These are phyloP conservation scores for Croton setiger DNA, from an alignment of 441 rosid species.

Conservation along the genomic window DNA sequence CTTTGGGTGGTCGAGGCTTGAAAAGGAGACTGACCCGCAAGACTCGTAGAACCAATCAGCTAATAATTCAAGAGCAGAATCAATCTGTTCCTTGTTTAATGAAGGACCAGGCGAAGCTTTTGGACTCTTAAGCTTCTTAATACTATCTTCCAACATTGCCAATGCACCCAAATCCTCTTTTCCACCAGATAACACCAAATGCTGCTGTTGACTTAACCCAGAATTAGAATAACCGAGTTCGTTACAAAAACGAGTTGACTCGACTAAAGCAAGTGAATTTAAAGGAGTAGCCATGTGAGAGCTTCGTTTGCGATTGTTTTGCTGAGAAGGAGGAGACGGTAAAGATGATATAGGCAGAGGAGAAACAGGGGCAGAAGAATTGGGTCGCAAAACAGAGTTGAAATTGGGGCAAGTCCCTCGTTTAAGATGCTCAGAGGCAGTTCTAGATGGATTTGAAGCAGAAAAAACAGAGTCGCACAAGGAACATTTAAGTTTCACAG, in stretches of 20 bases:
- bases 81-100: constrained; percentile 76
- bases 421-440: constrained; percentile 74
- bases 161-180: constrained; percentile 85
- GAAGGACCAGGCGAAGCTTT: constrained; percentile 68
- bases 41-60: constrained; percentile 88
- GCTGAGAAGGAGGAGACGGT: constrained; percentile 22
- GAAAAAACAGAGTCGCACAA: constrained; percentile 90
- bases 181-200: constrained; percentile 81
- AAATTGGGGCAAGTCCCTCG: constrained; percentile 69
- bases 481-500: constrained; percentile 62
- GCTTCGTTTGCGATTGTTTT: constrained; percentile 27
- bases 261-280: constrained; percentile 37
- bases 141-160: constrained; percentile 91
- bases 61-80: constrained; percentile 64
- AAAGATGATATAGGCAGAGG: constrained; percentile 39
- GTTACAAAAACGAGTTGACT: constrained; percentile 33
- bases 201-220: constrained; percentile 37
- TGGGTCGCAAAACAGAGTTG: constrained; percentile 44
- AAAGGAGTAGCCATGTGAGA: constrained; percentile 46
- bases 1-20: constrained; percentile 90
- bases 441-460: constrained; percentile 88
- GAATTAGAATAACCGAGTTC: constrained; percentile 28
- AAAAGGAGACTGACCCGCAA: constrained; percentile 83
- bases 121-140: constrained; percentile 90
- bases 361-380: constrained; percentile 57